phyloP scores from a whole-genome alignment of 2,329 filamentous ascomycete species.

The Colletotrichum gigasporum region DNA sequence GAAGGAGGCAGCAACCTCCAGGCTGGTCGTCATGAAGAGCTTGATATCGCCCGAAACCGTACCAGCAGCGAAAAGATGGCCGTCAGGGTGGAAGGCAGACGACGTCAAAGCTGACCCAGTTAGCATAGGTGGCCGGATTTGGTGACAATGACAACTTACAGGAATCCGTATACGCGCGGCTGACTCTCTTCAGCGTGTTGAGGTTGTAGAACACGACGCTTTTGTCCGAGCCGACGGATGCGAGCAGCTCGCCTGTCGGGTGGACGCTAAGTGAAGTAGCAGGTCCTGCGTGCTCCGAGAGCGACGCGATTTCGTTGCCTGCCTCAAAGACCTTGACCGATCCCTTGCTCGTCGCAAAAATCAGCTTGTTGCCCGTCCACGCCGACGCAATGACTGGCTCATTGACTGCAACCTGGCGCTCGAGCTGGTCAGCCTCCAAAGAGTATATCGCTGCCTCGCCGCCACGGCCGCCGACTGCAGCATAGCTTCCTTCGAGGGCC shows the following conservation, averaged over 20 bases:
- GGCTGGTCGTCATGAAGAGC: slow-evolving; percentile 86
- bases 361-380: slow-evolving; percentile 74
- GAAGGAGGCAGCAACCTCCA: slow-evolving; percentile 81
- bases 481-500: slow-evolving; percentile 67
- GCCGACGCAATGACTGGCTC: slow-evolving; percentile 73
- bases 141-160: slow-evolving; percentile 9
- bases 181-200: slow-evolving; percentile 70
- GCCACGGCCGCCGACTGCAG: slow-evolving; percentile 78
- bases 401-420: slow-evolving; percentile 73
- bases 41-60: slow-evolving; percentile 84
- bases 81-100: slow-evolving; percentile 93
- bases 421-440: slow-evolving; percentile 71
- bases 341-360: slow-evolving; percentile 80
- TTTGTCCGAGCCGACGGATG: slow-evolving; percentile 91
- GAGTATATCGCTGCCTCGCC: slow-evolving; percentile 82
- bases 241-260: slow-evolving; percentile 83
- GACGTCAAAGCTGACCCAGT: slow-evolving; percentile 71
- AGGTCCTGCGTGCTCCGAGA: slow-evolving; percentile 85
- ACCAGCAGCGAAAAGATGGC: slow-evolving; percentile 90
- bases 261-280: slow-evolving; percentile 83
- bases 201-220: slow-evolving; percentile 92
- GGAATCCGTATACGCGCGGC: slow-evolving; percentile 81
- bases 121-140: slow-evolving; percentile 35
- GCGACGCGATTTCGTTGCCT: slow-evolving; percentile 73
- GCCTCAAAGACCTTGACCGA: slow-evolving; percentile 82